Conservation (phyloP, 108 stramenopile species). For the Nitzschia sp. region DNA sequence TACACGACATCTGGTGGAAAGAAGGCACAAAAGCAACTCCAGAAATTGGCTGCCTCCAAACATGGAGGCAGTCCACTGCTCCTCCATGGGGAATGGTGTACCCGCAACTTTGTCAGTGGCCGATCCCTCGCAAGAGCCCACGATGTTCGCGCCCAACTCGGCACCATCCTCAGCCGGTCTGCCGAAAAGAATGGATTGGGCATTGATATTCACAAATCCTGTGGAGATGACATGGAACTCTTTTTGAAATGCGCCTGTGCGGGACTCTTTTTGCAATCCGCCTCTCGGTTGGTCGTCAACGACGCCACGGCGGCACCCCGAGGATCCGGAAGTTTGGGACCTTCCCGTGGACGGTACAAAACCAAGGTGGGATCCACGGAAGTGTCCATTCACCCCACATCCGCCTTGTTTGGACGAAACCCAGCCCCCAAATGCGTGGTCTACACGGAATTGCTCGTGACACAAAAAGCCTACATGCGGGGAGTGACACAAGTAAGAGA, state of each 20-base stretch:
- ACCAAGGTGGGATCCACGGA: constrained; percentile 85
- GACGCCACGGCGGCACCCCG: constrained; percentile 50
- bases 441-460: constrained; percentile 88
- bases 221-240: constrained; percentile 59
- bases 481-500: constrained; percentile 82
- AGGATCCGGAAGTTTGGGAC: constrained; percentile 66
- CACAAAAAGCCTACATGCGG: constrained; percentile 79
- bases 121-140: constrained; percentile 70
- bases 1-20: constrained; percentile 36
- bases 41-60: constrained; percentile 31
- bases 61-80: constrained; percentile 56
- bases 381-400: constrained; percentile 93
- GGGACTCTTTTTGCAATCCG: constrained; percentile 87
- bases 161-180: constrained; percentile 47
- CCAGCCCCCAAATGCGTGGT: constrained; percentile 92
- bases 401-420: constrained; percentile 87
- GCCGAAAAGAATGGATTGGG: constrained; percentile 60
- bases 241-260: constrained; percentile 88
- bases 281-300: constrained; percentile 45
- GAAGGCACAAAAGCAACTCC: constrained; percentile 36
- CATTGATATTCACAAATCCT: constrained; percentile 58
- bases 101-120: constrained; percentile 71
- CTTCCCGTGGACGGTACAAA: constrained; percentile 84
- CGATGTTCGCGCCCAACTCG: constrained; percentile 69
- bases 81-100: constrained; percentile 83